These are phyloP conservation scores for Hymenoscyphus fructigenus DNA, from an alignment of 2,329 filamentous ascomycete genomes.

Conservation along the genomic window DNA sequence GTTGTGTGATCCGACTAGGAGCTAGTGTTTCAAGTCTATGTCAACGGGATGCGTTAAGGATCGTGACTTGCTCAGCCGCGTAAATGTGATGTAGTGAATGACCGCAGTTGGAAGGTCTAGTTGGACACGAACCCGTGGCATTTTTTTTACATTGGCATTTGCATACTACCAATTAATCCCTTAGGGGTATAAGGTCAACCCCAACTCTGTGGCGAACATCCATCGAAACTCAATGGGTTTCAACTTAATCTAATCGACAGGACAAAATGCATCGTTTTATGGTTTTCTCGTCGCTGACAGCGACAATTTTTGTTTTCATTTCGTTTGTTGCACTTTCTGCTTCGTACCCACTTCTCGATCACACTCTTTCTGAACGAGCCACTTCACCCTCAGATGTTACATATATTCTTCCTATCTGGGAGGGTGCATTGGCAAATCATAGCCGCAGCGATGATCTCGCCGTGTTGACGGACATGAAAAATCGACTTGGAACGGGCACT, in stretches of 20 bases:
- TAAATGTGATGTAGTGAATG: neutral
- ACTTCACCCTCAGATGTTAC: conserved; percentile 16
- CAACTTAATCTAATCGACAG: neutral
- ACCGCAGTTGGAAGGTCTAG: neutral
- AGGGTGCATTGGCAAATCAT: conserved; percentile 20
- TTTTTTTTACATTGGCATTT: neutral
- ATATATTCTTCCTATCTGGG: conserved; percentile 23
- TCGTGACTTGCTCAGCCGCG: conserved; percentile 1
- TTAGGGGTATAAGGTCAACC: neutral
- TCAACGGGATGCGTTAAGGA: neutral
- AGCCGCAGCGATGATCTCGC: conserved; percentile 13
- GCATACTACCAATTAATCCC: neutral
- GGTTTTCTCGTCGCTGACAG: conserved; percentile 1
- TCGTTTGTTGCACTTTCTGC: neutral
- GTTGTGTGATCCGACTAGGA: neutral
- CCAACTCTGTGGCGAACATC: neutral
- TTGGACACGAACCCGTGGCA: neutral
- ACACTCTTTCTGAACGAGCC: conserved; percentile 12
- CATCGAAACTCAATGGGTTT: neutral
- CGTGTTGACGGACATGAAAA: conserved; percentile 19
- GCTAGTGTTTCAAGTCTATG: neutral
- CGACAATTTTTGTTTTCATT: neutral
- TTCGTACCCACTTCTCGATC: conserved; percentile 1
- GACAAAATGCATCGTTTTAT: conserved; percentile 5
- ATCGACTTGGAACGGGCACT: conserved; percentile 10